Evolutionary conservation across 331 rosid genomes (phyloP).

Genomic region (Malus hybrid): DNA sequence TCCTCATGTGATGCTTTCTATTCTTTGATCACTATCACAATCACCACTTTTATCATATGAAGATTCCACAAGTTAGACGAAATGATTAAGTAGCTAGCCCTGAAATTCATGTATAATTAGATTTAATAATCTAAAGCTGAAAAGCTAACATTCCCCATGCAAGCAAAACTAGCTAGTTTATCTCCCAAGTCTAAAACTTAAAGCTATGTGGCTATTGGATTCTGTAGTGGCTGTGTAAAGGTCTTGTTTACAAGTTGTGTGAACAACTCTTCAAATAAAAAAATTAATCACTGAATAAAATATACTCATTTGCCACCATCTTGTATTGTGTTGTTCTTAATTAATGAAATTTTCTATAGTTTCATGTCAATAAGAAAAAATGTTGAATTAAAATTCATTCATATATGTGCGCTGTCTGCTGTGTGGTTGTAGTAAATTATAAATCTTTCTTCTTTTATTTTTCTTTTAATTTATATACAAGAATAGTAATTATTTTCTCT

Average conservation of each 20-base stretch:
- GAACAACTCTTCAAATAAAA: too few species aligned
- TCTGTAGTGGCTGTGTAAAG: too few species aligned
- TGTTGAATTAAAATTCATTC: background rate
- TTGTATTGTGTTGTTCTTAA: too few species aligned
- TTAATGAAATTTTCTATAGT: too few species aligned
- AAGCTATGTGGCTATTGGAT: background rate
- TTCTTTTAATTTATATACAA: background rate
- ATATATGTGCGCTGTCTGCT: background rate
- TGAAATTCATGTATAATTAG: background rate
- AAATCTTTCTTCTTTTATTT: background rate
- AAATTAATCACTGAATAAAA: too few species aligned
- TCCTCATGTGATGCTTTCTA: conserved; percentile 37
- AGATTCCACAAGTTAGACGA: background rate
- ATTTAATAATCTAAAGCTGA: background rate
- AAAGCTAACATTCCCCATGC: background rate
- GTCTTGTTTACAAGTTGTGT: too few species aligned
- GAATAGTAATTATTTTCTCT: background rate
- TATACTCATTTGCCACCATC: too few species aligned
- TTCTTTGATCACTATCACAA: conserved; percentile 18
- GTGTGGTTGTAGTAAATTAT: background rate
- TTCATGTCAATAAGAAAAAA: too few species aligned
- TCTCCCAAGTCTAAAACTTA: background rate
- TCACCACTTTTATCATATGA: background rate
- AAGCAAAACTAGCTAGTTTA: background rate
- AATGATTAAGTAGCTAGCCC: background rate